Conservation (phyloP, 2,329 filamentous ascomycete genomes). For the Parasarocladium wereldwijsianum region DNA sequence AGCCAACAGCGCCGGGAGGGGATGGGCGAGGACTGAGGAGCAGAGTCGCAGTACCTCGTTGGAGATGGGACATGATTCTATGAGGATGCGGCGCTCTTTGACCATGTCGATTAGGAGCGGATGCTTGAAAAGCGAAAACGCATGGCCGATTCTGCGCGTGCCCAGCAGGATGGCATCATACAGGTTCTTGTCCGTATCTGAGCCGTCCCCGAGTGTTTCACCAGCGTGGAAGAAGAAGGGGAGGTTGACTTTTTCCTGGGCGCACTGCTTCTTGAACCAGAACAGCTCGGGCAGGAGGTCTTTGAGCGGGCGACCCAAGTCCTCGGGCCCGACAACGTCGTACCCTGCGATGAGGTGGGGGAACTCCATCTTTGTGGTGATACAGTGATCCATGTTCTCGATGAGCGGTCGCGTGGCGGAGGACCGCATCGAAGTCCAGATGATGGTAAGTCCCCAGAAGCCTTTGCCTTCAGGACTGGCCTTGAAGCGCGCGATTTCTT, state of each 20-base stretch:
- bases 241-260: constrained; percentile 61
- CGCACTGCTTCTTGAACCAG: constrained; percentile 83
- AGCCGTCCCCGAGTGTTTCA: constrained; percentile 66
- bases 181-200: constrained; percentile 62
- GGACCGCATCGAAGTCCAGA: constrained; percentile 65
- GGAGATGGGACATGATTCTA: constrained; percentile 83
- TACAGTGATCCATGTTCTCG: constrained; percentile 76
- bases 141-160: constrained; percentile 79
- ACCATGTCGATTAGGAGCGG: constrained; percentile 79
- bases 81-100: constrained; percentile 72
- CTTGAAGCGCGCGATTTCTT: constrained; percentile 68
- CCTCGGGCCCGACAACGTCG: constrained; percentile 82
- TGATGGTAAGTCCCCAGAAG: constrained; percentile 77
- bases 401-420: constrained; percentile 51
- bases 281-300: constrained; percentile 75
- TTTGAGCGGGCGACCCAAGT: constrained; percentile 57
- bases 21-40: constrained; percentile 60
- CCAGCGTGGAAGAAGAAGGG: constrained; percentile 96
- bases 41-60: constrained; percentile 78
- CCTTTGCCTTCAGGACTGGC: constrained; percentile 50
- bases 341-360: constrained; percentile 74
- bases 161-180: constrained; percentile 82
- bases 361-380: constrained; percentile 64
- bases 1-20: constrained; percentile 69
- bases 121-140: constrained; percentile 80